Percentiles rank a stretch among this genome's conserved stretches.
These are phyloP conservation scores for Sclerotinia subarctica DNA, from an alignment of 2,329 filamentous ascomycete species.

Conservation along the genomic window DNA sequence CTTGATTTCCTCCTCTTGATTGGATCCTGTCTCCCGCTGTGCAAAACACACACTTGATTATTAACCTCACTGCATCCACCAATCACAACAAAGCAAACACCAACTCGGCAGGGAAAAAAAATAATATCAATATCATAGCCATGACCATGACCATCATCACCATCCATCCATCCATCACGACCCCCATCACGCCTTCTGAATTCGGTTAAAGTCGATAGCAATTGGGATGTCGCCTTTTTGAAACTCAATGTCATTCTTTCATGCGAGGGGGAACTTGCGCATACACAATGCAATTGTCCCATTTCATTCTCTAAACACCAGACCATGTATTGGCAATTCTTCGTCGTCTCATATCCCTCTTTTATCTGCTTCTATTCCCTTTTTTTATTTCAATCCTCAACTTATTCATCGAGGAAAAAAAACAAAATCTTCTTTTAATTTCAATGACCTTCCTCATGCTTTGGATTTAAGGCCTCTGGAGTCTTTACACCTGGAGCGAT, in stretches of 20 bases:
- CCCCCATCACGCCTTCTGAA: slow-evolving; percentile 3
- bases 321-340: background rate
- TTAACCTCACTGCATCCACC: slow-evolving; percentile 1
- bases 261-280: slow-evolving; percentile 6
- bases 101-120: background rate
- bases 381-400: background rate
- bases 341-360: background rate
- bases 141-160: too few species aligned
- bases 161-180: too few species aligned
- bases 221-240: background rate
- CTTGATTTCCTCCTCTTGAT: background rate
- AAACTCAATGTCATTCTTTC: slow-evolving; percentile 15
- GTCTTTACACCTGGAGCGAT: slow-evolving; percentile 36
- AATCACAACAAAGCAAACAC: background rate
- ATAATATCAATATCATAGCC: background rate
- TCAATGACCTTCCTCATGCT: slow-evolving; percentile 51
- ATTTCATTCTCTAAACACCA: background rate
- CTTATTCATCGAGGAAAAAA: slow-evolving; percentile 48
- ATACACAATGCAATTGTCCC: background rate
- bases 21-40: background rate
- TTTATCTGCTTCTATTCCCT: background rate
- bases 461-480: slow-evolving; percentile 30
- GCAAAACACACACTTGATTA: background rate
- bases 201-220: background rate
- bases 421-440: slow-evolving; percentile 51